Base-by-base conservation (phyloP, 495 filamentous ascomycete genomes). In the Aspergillus carlsbadensis region DNA sequence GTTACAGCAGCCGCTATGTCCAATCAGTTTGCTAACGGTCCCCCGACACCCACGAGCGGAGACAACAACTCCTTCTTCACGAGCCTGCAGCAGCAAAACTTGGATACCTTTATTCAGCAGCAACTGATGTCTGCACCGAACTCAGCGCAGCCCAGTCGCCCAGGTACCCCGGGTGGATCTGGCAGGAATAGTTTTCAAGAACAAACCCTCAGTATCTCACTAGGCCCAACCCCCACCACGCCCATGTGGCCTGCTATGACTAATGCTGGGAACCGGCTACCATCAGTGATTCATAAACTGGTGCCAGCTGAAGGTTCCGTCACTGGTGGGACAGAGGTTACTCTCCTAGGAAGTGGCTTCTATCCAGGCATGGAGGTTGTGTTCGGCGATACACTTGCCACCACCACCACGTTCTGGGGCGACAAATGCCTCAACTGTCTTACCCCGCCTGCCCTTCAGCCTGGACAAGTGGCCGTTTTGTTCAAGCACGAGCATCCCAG, bases 291-390 rank as follows among this genome's bases (percentile, higher is more conserved):
- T 18, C 81, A 85, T 63, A 92, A 91, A 65, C 70, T 96, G 42
- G 87, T 93, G 35, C 92, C 92, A 1, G 76, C 78, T 33, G 88
- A 95, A 68, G 93, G 92, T 10, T 88, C 91, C 10, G 85, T 85
- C 39, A 79, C 79, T 21, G 93, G 93, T 54, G 91, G 91, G 11
- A 88, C 89, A 31, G 92, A 96, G 62, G 90, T 96, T 11, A 91
- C 88, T 0, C 78, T 92, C 51, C 73, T 93, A 22, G 92, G 93
- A 6, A 87, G 82, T 61, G 84, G 85, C 18, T 96, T 96, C 61
- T 84, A 81, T 34, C 82, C 86, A 42, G 90, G 89, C 5, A 81
- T 93, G 64, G 88, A 90, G 52, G 90, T 96, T 54, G 86, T 92
- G 62, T 97, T 97, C 69, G 92, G 92, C 15, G 85, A 90, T 41